Base-by-base conservation (phyloP, 2,329 filamentous ascomycete species). In the Penicillium sp. region DNA sequence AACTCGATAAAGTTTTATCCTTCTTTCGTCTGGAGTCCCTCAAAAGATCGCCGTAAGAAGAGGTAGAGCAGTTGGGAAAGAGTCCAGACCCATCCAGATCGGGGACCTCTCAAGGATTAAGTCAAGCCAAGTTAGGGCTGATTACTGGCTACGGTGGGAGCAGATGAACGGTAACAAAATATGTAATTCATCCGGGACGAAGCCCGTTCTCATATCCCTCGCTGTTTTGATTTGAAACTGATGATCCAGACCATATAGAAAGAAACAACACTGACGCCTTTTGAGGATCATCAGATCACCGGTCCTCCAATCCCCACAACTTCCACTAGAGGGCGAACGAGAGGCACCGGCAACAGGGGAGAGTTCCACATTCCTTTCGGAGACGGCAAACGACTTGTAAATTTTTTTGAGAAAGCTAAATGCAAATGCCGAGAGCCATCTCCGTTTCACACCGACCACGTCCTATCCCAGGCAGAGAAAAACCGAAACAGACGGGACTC, bases 171-270 rank as follows among this genome's bases (percentile, higher is more conserved):
- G 52, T 58, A 61, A 62, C 53, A 62, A 60, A 60, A 55, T 58
- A 57, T 59, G 59, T 60, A 52, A 62, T 60, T 63, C 60, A 60
- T 63, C 44, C 59, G 59, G 47, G 59, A 58, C 59, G 54, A 56
- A 61, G 54, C 58, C 60, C 60, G 57, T 62, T 63, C 52, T 62
- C 59, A 61, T 63, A 59, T 60, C 56, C 58, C 60, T 55, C 50
- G 58, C 56, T 54, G 56, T 55, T 52, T 56, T 52, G 23, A 55
- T 51, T 56, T 42, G 44, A 56, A 56, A 55, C 52, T 44, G 58
- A 60, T 61, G 53, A 62, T 54, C 52, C 57, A 60, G 58, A 54
- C 55, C 47, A 60, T 30, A 56, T 50, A 55, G 45, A 56, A 58
- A 51, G 43, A 62, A 55, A 54, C 49, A 61, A 58, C 55, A 58